Percentiles rank a stretch among this genome's conserved stretches.
These are phyloP conservation scores for Fusarium secorum DNA, from an alignment of 2,329 filamentous ascomycete genomes.

Conservation along the genomic window DNA sequence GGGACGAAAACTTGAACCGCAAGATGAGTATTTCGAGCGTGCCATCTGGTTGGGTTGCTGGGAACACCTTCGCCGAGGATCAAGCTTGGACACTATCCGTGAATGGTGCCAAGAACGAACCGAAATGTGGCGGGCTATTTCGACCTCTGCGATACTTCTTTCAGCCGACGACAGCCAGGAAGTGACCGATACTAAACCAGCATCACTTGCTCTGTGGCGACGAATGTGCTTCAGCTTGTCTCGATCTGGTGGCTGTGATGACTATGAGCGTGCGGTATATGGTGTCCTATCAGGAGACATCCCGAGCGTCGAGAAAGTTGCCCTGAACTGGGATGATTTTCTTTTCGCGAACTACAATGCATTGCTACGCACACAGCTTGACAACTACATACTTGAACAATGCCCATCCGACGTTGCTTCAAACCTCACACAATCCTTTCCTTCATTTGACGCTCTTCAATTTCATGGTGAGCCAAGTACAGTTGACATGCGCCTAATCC, in stretches of 20 bases:
- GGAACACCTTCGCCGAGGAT: conserved; percentile 89
- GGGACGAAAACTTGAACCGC: conserved; percentile 74
- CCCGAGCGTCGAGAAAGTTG: conserved; percentile 77
- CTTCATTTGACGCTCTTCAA: conserved; percentile 70
- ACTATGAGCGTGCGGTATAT: conserved; percentile 89
- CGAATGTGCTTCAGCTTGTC: conserved; percentile 78
- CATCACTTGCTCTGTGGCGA: conserved; percentile 72
- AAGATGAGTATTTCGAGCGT: conserved; percentile 88
- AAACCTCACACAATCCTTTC: conserved; percentile 65
- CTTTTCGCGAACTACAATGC: conserved; percentile 89
- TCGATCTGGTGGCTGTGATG: conserved; percentile 72
- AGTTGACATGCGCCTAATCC: conserved; percentile 66
- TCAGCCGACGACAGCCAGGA: conserved; percentile 57
- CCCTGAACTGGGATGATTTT: conserved; percentile 83
- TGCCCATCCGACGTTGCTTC: conserved; percentile 62
- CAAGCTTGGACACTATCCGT: conserved; percentile 73
- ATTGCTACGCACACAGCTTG: conserved; percentile 81
- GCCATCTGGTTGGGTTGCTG: conserved; percentile 95
- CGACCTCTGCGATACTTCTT: conserved; percentile 76
- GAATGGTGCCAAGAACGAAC: conserved; percentile 88
- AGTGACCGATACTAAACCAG: conserved; percentile 47
- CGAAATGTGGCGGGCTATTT: conserved; percentile 88
- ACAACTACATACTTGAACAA: conserved; percentile 69
- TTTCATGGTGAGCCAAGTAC: conserved; percentile 65
- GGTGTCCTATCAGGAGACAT: conserved; percentile 89